phyloP scores from a whole-genome alignment of 169 alveolate genomes.

The Plasmodium coatneyi region DNA sequence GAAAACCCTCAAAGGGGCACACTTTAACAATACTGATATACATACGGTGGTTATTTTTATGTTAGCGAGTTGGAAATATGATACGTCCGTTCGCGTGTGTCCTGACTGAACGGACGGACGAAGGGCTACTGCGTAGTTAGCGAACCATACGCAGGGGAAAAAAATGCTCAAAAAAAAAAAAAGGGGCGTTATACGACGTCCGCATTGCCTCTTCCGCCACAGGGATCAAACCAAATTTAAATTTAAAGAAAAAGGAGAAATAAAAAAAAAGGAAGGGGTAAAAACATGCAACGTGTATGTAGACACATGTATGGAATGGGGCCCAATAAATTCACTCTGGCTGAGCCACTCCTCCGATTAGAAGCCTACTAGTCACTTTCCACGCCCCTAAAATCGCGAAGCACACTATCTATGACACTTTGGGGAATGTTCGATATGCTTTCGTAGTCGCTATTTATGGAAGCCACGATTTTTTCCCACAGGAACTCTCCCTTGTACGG shows the following conservation, averaged over 20 bases:
- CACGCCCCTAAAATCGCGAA: conserved; percentile 45
- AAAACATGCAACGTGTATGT: neutral
- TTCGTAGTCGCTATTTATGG: conserved; percentile 61
- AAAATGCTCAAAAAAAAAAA: too few species aligned
- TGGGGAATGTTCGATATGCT: conserved; percentile 52
- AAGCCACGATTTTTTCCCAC: conserved; percentile 70
- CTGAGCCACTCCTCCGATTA: neutral
- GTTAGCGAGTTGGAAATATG: neutral
- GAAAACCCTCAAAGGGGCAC: neutral
- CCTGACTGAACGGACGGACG: neutral
- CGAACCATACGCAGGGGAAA: neutral
- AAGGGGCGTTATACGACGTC: neutral
- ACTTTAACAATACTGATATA: neutral
- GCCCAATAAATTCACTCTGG: neutral
- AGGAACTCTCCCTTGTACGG: conserved; percentile 44
- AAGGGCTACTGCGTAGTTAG: neutral
- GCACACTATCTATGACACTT: conserved; percentile 27
- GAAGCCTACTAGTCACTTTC: conserved; percentile 8
- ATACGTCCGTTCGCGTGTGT: too few species aligned
- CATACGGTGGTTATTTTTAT: neutral
- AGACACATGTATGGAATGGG: neutral
- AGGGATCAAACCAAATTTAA: neutral
- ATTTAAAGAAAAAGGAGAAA: neutral
- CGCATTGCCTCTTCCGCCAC: neutral
- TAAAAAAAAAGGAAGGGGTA: neutral